A percentile compares a stretch with the other conserved stretches of the same genome.
phyloP scores from a whole-genome alignment of 2,329 filamentous ascomycete genomes.

The Fusarium cicatricum region DNA sequence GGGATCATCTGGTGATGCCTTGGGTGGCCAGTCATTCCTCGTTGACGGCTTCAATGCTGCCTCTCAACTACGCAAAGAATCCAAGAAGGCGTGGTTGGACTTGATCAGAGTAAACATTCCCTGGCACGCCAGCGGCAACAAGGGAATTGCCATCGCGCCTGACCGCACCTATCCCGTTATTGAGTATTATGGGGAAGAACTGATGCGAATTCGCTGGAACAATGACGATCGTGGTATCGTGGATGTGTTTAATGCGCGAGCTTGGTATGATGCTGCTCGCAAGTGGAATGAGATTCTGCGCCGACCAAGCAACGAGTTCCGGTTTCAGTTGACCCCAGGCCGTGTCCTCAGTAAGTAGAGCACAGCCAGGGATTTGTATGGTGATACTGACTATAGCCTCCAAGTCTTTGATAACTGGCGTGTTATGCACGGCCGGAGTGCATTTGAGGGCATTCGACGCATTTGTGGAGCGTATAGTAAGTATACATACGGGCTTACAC shows the following conservation, averaged over 20 bases:
- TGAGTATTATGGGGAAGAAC: conserved; percentile 57
- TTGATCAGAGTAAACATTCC: conserved; percentile 66
- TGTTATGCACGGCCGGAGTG: conserved; percentile 84
- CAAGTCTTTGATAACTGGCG: conserved; percentile 96
- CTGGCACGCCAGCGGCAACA: conserved; percentile 89
- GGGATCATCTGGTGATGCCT: conserved; percentile 44
- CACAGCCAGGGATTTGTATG: background rate
- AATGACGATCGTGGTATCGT: conserved; percentile 84
- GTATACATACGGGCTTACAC: conserved; percentile 46
- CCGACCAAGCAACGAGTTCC: conserved; percentile 72
- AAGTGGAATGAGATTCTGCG: conserved; percentile 77
- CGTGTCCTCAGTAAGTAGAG: conserved; percentile 71
- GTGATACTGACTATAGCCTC: conserved; percentile 20
- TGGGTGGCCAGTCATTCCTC: conserved; percentile 81
- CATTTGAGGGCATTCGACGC: conserved; percentile 83
- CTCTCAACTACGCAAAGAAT: too few relatives aligned
- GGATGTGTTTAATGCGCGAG: conserved; percentile 45
- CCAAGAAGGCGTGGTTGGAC: too few relatives aligned
- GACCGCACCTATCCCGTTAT: conserved; percentile 76
- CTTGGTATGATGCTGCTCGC: conserved; percentile 87
- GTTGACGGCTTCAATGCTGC: conserved; percentile 88
- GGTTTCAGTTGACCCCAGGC: conserved; percentile 84
- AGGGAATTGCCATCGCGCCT: conserved; percentile 82
- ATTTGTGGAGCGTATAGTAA: conserved; percentile 92
- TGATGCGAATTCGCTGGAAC: conserved; percentile 85